Percentiles rank a stretch among this genome's conserved stretches.
Evolutionary conservation across 2,329 filamentous ascomycete species (phyloP).

Genomic region (Leptosphaerulina australis): DNA sequence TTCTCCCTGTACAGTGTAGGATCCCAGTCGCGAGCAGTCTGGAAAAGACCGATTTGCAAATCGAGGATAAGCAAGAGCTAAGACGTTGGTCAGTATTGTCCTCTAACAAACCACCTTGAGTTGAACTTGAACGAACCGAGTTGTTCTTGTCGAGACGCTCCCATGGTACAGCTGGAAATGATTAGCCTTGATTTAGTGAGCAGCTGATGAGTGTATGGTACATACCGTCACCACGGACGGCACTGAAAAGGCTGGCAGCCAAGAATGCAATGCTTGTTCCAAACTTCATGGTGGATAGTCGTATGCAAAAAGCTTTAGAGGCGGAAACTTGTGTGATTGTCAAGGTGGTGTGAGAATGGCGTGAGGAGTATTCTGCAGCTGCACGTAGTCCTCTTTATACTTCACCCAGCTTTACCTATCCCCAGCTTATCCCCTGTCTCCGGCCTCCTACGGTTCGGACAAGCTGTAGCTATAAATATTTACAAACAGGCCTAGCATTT

Average conservation of each 20-base stretch:
- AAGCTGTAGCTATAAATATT: constrained; percentile 2
- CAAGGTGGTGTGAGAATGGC: constrained; percentile 21
- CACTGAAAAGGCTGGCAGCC: constrained; percentile 37
- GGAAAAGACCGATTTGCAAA: constrained; percentile 65
- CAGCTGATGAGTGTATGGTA: neutral
- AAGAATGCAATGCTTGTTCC: constrained; percentile 33
- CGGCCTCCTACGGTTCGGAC: neutral
- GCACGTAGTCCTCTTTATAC: constrained; percentile 34
- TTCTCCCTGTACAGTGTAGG: constrained; percentile 68
- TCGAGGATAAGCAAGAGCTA: constrained; percentile 65
- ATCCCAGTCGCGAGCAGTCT: constrained; percentile 69
- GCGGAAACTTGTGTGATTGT: constrained; percentile 5
- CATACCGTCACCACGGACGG: constrained; percentile 42
- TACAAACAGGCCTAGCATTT: neutral
- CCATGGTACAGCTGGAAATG: constrained; percentile 43
- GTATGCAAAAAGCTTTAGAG: neutral
- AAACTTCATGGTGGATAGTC: constrained; percentile 41
- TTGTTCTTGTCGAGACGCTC: constrained; percentile 53
- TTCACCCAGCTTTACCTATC: neutral
- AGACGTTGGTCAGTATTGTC: constrained; percentile 1
- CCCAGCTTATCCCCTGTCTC: neutral
- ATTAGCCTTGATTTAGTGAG: constrained; percentile 21
- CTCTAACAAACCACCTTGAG: neutral
- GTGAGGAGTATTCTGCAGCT: constrained; percentile 20
- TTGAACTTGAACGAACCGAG: constrained; percentile 33